Conservation (phyloP, 257 asterid species). For the Nicotiana knightiana region DNA sequence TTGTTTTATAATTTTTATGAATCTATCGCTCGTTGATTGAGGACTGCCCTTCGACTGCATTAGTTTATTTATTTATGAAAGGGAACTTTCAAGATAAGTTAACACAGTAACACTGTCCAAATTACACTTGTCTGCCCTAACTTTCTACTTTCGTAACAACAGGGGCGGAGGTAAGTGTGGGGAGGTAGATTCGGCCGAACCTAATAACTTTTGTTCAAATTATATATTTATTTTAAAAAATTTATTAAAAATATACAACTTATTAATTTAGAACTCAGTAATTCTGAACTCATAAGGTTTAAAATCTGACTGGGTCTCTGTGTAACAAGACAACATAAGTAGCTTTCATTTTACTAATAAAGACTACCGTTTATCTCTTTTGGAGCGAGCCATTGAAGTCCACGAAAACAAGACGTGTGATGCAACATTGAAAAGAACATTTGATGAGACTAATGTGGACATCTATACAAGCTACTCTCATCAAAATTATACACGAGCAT, state of each 20-base stretch:
- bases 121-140: not conserved
- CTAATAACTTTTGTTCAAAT: no score
- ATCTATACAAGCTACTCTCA: not conserved
- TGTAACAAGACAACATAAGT: not conserved
- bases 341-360: not conserved
- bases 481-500: not conserved
- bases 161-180: no score
- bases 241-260: no score
- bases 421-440: not conserved
- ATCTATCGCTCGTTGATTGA: not conserved
- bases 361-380: not conserved
- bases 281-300: no score
- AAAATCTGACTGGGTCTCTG: accelerated
- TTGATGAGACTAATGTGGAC: not conserved
- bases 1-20: no score
- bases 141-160: not conserved
- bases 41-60: not conserved
- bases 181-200: no score
- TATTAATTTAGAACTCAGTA: no score
- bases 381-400: not conserved
- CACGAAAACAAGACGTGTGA: not conserved
- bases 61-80: no score
- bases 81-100: not conserved
- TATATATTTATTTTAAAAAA: no score
- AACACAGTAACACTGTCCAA: not conserved